These are phyloP conservation scores for Cryptococcus depauperatus DNA, from an alignment of 1,284 basidiomycete species.

Conservation along the genomic window DNA sequence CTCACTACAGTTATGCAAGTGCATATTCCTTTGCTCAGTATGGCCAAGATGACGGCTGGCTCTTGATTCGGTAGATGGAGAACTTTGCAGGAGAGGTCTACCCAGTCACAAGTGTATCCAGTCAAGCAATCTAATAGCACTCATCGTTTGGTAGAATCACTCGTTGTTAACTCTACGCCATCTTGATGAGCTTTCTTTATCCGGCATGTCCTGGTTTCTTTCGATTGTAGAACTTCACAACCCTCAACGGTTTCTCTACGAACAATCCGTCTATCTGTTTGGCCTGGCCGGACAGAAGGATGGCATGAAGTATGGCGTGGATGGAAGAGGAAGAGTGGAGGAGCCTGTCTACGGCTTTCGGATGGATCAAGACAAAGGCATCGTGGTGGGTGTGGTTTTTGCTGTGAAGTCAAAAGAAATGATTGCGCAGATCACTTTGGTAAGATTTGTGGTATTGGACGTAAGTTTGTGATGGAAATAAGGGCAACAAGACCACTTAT, in stretches of 20 bases:
- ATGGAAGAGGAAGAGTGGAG: conserved; percentile 23
- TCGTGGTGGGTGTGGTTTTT: conserved; percentile 27
- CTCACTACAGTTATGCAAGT: conserved; percentile 28
- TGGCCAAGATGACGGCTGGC: background rate
- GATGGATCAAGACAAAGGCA: conserved; percentile 33
- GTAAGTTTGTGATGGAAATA: too few relatives aligned
- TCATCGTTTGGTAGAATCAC: conserved; percentile 11
- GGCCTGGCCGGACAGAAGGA: conserved; percentile 30
- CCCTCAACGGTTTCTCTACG: conserved; percentile 29
- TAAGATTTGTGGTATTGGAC: conserved; percentile 43
- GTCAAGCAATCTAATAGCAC: background rate
- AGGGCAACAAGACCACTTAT: too few relatives aligned
- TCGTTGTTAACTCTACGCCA: conserved; percentile 14
- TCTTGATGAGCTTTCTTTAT: conserved; percentile 18
- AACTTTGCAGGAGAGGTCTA: conserved; percentile 12
- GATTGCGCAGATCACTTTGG: background rate
- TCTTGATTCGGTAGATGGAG: conserved; percentile 12
- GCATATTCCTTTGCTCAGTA: background rate
- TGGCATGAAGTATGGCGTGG: conserved; percentile 11
- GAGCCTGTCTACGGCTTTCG: conserved; percentile 41
- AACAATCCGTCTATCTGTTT: conserved; percentile 28
- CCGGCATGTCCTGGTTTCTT: conserved; percentile 17
- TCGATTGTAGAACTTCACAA: conserved; percentile 30
- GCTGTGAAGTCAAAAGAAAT: background rate
- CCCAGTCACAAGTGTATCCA: conserved; percentile 8